These are phyloP conservation scores for Globisporangium solare DNA, from an alignment of 352 stramenopile species.

Conservation along the genomic window DNA sequence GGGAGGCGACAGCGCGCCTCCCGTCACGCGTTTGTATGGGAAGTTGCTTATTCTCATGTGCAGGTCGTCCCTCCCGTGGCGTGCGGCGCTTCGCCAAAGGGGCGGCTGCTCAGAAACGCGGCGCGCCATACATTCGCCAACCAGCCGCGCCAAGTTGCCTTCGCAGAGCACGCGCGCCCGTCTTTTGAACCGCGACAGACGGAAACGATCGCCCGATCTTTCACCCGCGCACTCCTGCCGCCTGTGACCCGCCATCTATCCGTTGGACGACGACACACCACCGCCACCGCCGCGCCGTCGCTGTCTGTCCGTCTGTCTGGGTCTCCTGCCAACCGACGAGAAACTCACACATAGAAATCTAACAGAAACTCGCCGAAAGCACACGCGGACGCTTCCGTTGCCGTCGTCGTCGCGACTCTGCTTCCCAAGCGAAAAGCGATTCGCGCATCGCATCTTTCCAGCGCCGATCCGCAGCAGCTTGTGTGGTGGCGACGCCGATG, in stretches of 20 bases:
- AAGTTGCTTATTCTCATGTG: conserved; percentile 7
- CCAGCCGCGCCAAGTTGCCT: not conserved
- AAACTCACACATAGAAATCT: conserved; percentile 4
- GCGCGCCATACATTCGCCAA: conserved; percentile 4
- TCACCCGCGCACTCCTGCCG: too few species aligned
- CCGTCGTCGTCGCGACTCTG: not conserved
- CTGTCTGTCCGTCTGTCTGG: not conserved
- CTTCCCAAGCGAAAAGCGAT: not conserved
- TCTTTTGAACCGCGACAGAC: not conserved
- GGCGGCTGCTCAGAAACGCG: not conserved
- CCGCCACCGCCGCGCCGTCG: too few species aligned
- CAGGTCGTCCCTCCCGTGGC: not conserved
- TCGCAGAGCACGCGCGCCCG: not conserved
- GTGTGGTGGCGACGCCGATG: conserved; percentile 9
- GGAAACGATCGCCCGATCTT: not conserved
- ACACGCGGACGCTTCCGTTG: conserved; percentile 9
- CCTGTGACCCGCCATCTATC: not conserved
- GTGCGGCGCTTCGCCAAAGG: conserved; percentile 4
- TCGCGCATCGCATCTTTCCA: conserved; percentile 1
- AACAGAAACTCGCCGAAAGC: not conserved
- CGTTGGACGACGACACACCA: not conserved
- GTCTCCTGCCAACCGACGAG: conserved; percentile 1
- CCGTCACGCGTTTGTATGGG: not conserved
- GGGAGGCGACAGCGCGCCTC: conserved; percentile 3
- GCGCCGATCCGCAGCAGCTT: not conserved